Conservation (phyloP, 129 eudicot genomes). For the Scalesia atractyloides region DNA sequence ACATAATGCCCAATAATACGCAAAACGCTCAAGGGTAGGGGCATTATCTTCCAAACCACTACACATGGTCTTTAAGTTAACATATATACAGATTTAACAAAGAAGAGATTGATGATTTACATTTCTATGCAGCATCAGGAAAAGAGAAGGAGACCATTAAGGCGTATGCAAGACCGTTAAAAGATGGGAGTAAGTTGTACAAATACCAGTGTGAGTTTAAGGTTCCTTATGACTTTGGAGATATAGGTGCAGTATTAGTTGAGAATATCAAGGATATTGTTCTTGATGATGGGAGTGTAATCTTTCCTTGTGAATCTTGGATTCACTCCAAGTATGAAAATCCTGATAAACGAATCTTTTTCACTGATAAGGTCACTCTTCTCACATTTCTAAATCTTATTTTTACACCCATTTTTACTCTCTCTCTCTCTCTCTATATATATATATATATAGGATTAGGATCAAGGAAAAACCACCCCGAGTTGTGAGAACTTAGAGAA, state of each 20-base stretch:
- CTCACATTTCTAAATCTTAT: not conserved
- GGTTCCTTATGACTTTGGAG: conserved; percentile 53
- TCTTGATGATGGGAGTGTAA: conserved; percentile 35
- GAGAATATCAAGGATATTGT: conserved; percentile 51
- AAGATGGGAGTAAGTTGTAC: conserved; percentile 5
- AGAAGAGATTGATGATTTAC: too few relatives aligned
- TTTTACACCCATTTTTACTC: too few relatives aligned
- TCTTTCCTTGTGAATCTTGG: conserved; percentile 60
- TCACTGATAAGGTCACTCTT: conserved; percentile 48
- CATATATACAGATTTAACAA: too few relatives aligned
- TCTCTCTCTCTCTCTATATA: too few relatives aligned
- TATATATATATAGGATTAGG: too few relatives aligned
- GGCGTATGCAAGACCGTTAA: conserved; percentile 37
- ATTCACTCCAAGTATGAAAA: conserved; percentile 51
- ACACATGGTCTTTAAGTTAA: too few relatives aligned
- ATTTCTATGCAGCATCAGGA: conserved; percentile 34
- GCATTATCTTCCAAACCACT: too few relatives aligned
- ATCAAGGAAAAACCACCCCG: too few relatives aligned
- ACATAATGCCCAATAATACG: too few relatives aligned
- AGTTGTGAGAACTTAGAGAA: too few relatives aligned
- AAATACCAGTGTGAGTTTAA: conserved; percentile 35
- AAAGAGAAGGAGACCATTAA: conserved; percentile 37
- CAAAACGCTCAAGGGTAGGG: too few relatives aligned
- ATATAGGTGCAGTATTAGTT: conserved; percentile 58
- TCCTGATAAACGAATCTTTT: conserved; percentile 50